Percentiles rank a stretch among this genome's conserved stretches.
Conservation (phyloP, 2,329 filamentous ascomycete genomes). For the Fusarium sp. region DNA sequence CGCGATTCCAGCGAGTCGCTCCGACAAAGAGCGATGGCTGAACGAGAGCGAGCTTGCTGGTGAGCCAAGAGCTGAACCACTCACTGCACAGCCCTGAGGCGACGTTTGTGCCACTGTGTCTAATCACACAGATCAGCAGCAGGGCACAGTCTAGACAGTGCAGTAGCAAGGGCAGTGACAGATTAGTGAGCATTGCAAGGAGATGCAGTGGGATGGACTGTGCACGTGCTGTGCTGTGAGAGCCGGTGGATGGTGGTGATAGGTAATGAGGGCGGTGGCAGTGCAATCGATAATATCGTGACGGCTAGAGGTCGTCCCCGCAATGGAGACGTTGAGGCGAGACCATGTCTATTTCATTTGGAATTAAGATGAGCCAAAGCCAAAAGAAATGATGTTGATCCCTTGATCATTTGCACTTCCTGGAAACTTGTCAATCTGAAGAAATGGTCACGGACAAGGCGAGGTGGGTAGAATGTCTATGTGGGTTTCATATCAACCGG, state of each 20-base stretch:
- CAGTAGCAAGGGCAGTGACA: background rate
- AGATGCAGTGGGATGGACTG: constrained; percentile 15
- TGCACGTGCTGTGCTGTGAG: constrained; percentile 14
- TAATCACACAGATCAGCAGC: constrained; percentile 9
- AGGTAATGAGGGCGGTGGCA: constrained; percentile 35
- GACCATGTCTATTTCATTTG: constrained; percentile 32
- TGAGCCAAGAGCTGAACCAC: constrained; percentile 30
- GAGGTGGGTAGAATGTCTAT: constrained; percentile 1
- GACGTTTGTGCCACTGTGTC: constrained; percentile 26
- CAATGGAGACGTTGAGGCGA: constrained; percentile 12
- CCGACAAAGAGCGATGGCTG: constrained; percentile 4
- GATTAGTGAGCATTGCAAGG: background rate
- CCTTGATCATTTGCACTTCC: constrained; percentile 1
- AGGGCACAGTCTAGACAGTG: constrained; percentile 32
- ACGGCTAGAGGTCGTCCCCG: constrained; percentile 25
- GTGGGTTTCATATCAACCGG: background rate
- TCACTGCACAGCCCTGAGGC: constrained; percentile 29
- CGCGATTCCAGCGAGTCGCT: constrained; percentile 11
- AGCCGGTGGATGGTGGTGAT: constrained; percentile 14
- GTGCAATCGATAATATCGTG: constrained; percentile 29
- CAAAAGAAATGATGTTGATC: constrained; percentile 22
- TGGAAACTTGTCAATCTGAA: constrained; percentile 2
- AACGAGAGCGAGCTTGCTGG: constrained; percentile 27
- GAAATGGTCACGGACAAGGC: background rate
- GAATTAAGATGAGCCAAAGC: constrained; percentile 21